Base-by-base conservation (phyloP, 305 asterid genomes). In the Fraxinus angustifolia region DNA sequence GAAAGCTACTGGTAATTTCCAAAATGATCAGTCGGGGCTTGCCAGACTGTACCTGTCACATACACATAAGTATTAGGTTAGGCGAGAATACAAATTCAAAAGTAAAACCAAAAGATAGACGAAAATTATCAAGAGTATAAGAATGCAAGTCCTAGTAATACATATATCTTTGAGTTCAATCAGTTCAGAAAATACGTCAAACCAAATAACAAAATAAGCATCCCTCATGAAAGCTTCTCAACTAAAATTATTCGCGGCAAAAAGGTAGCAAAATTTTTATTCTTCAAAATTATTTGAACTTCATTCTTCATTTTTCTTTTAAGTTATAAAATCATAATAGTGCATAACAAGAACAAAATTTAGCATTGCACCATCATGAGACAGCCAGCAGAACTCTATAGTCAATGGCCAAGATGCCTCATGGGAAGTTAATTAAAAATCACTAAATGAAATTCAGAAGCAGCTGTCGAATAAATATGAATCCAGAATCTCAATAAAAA, bases 41-140 rank as follows among this genome's bases (percentile, higher is more conserved):
- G 82, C 86, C 86, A 72, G 67, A 62, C 76, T 80, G 79, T 78
- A 80, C 84, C 36, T 1, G 68, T 80, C 36, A 31, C 81, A 16
- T 81, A 82, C 86, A 83, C 84, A 85, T 40, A 89, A 75, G 81
- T 71, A 65, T 77, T 86, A 36, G 84, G 88, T 81, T 48, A 23
- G 86, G 86, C 8, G 11, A 62, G 31, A 2, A 62, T 21, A 21
- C 30, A 62, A 62, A 31, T 26, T 21, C 1, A n/a, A 7, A 62
- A 62, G n/a, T 2, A 17, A 70, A 70, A 71, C 73, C 0, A 45
- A 65, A 60, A 56, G 3, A 6, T 11, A 0, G 71, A 67, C 74
- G 26, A 79, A 76, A n/a, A 33, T 68, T 73, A 73, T 73, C 56
- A 17, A 30, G 30, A 35, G 23, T 17, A 42, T 3, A 72, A 31